phyloP scores from a whole-genome alignment of 768 basidiomycete species.

The Collybia nuda region DNA sequence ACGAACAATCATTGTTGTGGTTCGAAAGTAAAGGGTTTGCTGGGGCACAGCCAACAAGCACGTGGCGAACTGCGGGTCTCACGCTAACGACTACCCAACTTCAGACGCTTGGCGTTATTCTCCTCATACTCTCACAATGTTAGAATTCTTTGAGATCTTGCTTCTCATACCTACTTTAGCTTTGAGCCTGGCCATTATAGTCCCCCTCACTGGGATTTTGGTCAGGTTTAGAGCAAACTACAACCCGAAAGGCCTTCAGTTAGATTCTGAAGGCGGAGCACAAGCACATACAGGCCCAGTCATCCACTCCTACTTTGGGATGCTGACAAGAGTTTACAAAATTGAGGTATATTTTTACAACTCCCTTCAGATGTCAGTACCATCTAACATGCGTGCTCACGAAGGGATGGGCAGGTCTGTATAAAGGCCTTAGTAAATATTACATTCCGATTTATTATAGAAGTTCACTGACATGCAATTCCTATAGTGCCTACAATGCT shows the following conservation, averaged over 20 bases:
- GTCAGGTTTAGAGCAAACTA: conserved; percentile 83
- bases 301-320: conserved; percentile 72
- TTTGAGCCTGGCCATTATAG: conserved; percentile 54
- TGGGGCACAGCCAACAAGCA: conserved; percentile 1
- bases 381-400: not conserved
- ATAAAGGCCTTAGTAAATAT: conserved; percentile 70
- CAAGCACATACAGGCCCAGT: conserved; percentile 77
- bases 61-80: not conserved
- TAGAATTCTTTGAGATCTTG: conserved; percentile 30
- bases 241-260: conserved; percentile 80
- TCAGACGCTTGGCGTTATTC: conserved; percentile 8
- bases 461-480: conserved; percentile 1
- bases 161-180: conserved; percentile 45
- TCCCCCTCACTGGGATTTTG: conserved; percentile 66
- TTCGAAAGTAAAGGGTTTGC: too few relatives aligned
- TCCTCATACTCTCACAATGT: conserved; percentile 23
- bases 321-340: conserved; percentile 67
- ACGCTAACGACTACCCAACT: not conserved
- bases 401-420: conserved; percentile 69
- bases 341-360: conserved; percentile 57
- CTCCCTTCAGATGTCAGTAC: not conserved
- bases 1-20: too few relatives aligned
- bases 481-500: conserved; percentile 40
- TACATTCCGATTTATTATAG: not conserved
- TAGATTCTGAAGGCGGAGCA: conserved; percentile 76